Evolutionary conservation across 495 filamentous ascomycete genomes (phyloP), one percentile per base, ranked within the genome.

Genomic region (Choiromyces venosus): DNA sequence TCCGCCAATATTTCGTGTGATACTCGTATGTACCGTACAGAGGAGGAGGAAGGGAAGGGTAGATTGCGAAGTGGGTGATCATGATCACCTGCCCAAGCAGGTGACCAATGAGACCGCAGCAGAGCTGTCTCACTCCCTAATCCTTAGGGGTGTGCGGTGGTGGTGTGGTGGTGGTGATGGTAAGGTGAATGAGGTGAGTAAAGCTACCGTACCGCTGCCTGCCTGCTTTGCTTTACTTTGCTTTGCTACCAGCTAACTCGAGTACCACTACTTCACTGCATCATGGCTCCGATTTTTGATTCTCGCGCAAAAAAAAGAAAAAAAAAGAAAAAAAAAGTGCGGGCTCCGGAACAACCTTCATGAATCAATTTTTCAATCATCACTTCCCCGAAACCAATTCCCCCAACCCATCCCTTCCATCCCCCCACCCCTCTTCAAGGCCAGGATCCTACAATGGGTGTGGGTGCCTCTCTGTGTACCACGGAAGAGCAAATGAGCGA

Each of bases 11-110:
- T 10, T 12, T 61, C n/a, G 8, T 29, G 29, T 29, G 52, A 14
- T 29, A 61, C 52, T 5, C 29, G 44, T 29, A 25, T 25, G 44
- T 6, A n/a, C 9, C 0, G 25, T 21, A 14, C 10, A 5, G 52
- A 61, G 52, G n/a, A n/a, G n/a, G n/a, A n/a, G n/a, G n/a, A n/a
- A n/a, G n/a, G 14, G 52, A 25, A 61, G n/a, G 52, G 9, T 61
- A 61, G 52, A 61, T 61, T 61, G 52, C 25, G n/a, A 61, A 16
- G 52, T 61, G 52, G 52, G 52, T 61, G 52, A 61, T 61, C 52
- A 29, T 61, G 52, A 61, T 61, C 52, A 61, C 52, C 52, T 61
- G 52, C 52, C 52, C 52, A 29, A 61, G 52, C n/a, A 61, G 52
- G 52, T 61, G 52, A 61, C 52, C 52, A 61, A 61, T 61, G 52